These are phyloP conservation scores for Irpex rosettiformis DNA, from an alignment of 1,284 basidiomycete species.

Conservation along the genomic window DNA sequence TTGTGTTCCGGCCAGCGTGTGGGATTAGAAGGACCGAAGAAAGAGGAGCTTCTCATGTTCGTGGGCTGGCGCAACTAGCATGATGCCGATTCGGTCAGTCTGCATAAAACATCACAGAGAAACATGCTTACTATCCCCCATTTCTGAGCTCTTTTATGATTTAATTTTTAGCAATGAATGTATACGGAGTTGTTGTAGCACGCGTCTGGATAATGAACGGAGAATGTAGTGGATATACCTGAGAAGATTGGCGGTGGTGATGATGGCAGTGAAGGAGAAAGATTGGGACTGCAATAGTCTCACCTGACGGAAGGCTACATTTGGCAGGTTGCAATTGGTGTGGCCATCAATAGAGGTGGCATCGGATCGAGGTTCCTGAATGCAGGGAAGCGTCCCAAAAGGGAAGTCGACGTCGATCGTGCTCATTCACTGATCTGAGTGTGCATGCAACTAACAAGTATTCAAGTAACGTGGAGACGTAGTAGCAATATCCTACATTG, in stretches of 20 bases:
- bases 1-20: slow-evolving; percentile 18
- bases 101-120: background rate
- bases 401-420: background rate
- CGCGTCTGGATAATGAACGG: background rate
- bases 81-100: background rate
- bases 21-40: slow-evolving; percentile 17
- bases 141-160: background rate
- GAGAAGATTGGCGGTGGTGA: no score
- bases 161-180: background rate
- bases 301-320: no score
- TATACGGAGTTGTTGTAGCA: background rate
- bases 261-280: background rate
- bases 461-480: no score
- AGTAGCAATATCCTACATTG: no score
- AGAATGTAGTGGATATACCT: background rate
- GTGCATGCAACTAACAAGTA: no score
- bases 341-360: no score
- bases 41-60: slow-evolving; percentile 12
- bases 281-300: no score
- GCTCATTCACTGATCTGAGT: no score
- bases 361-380: background rate
- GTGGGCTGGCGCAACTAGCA: background rate
- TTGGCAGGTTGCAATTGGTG: no score
- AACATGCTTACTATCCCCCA: background rate
- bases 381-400: background rate